Base-by-base conservation (phyloP, 2,329 filamentous ascomycete species). In the Colletotrichum endophyticum region DNA sequence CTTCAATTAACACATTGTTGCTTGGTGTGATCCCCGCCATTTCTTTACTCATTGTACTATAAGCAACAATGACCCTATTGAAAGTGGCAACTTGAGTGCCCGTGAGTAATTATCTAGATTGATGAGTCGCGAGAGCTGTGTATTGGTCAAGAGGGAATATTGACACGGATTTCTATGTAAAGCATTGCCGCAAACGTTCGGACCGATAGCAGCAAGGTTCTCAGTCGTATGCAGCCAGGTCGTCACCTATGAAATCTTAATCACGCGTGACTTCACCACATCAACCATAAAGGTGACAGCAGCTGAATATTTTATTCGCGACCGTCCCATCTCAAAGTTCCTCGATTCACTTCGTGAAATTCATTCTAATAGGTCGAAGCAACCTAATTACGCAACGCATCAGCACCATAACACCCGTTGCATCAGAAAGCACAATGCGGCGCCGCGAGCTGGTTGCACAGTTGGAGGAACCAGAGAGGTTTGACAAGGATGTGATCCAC, bases 291-390 rank as follows among this genome's bases (percentile, higher is more conserved):
- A 22, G 44, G 44, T 53, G 6, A 7, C 44, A 22, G 0, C n/a
- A 8, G 12, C 44, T 53, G 4, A 0, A 13, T 53, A 53, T 53
- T 22, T 53, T 1, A 22, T 25, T 5, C n/a, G 11, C 44, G 44
- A 22, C n/a, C 11, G n/a, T 8, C 44, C 44, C 44, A 13, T 22
- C 6, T 8, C 11, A 4, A 1, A 53, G 1, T 13, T 3, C 0
- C n/a, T 0, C n/a, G n/a, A 1, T 12, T 7, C 19, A 12, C 19
- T 49, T 53, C 44, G 1, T 53, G n/a, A 13, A 22, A 13, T 22
- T 2, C 6, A 3, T 22, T 8, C 44, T 0, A 7, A 13, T 22
- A 7, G 6, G 11, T 22, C 11, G n/a, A 22, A 22, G n/a, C 44
- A 53, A 2, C 44, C 3, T 8, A 13, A 7, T 1, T 4, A 44